Percentiles rank a stretch among this genome's conserved stretches.
These are phyloP conservation scores for Epichloe uncinata DNA, from an alignment of 2,329 filamentous ascomycete species.

Conservation along the genomic window DNA sequence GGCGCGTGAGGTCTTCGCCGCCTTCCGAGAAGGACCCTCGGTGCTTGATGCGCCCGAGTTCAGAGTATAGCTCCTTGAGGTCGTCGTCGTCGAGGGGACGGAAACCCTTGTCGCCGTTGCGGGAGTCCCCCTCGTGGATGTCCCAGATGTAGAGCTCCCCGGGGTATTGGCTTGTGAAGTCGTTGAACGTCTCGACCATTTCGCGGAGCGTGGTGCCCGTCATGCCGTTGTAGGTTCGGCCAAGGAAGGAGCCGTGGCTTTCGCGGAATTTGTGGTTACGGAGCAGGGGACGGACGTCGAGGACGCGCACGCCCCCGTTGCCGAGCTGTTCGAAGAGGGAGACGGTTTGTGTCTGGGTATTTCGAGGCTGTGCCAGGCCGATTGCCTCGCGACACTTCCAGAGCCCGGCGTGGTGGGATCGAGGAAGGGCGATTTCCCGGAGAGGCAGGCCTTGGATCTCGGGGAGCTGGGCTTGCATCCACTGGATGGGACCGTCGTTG, in stretches of 20 bases:
- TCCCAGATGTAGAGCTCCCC: slow-evolving; percentile 23
- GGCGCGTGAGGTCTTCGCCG: slow-evolving; percentile 12
- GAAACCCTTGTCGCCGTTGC: neutral
- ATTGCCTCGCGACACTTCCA: too few relatives aligned
- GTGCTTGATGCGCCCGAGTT: slow-evolving; percentile 12
- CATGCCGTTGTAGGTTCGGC: slow-evolving; percentile 11
- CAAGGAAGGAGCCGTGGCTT: slow-evolving; percentile 10
- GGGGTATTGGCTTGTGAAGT: slow-evolving; percentile 15
- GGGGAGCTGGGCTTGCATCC: too few relatives aligned
- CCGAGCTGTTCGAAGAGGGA: slow-evolving; percentile 14
- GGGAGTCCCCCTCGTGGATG: slow-evolving; percentile 9
- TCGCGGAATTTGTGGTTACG: slow-evolving; percentile 7
- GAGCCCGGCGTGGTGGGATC: too few relatives aligned
- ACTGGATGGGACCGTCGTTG: too few relatives aligned
- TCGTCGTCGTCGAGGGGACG: slow-evolving; percentile 1
- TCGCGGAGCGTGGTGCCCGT: slow-evolving; percentile 13
- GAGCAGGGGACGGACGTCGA: slow-evolving; percentile 15
- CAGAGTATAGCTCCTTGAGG: slow-evolving; percentile 8
- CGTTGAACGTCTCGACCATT: slow-evolving; percentile 17
- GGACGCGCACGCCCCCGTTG: slow-evolving; percentile 16
- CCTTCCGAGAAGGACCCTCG: slow-evolving; percentile 9
- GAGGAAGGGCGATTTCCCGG: too few relatives aligned
- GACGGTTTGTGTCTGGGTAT: slow-evolving; percentile 14
- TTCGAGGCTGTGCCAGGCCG: too few relatives aligned
- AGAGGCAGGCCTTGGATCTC: too few relatives aligned